phyloP scores from a whole-genome alignment of 163 green algal species.

The Scenedesmus sp. region DNA sequence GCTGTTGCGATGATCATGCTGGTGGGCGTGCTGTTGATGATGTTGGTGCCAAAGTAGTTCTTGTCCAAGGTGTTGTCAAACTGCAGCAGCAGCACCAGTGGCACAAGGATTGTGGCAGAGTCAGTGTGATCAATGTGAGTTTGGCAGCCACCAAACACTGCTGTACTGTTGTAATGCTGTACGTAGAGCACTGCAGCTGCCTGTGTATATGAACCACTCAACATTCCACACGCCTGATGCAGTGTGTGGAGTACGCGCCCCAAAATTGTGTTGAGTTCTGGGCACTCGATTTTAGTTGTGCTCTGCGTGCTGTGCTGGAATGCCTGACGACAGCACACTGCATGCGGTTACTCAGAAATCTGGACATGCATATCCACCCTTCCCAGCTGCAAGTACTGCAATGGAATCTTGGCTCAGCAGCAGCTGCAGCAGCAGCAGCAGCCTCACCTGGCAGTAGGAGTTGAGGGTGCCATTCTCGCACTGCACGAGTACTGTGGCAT shows the following conservation, averaged over 20 bases:
- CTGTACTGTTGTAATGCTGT: not conserved
- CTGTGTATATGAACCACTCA: too few relatives aligned
- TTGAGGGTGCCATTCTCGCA: conserved; percentile 44
- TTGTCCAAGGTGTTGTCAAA: conserved; percentile 48
- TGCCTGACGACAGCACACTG: too few relatives aligned
- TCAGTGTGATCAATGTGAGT: not conserved
- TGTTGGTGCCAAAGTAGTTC: conserved; percentile 50
- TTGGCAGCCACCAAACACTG: not conserved
- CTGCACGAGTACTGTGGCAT: conserved; percentile 28
- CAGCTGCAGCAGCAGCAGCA: not conserved
- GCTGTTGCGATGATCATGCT: conserved; percentile 42
- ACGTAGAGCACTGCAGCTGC: not conserved
- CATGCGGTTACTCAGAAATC: too few relatives aligned
- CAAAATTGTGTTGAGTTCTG: too few relatives aligned
- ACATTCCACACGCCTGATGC: too few relatives aligned
- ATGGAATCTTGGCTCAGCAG: not conserved
- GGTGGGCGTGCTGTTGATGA: conserved; percentile 52
- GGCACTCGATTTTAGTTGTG: too few relatives aligned
- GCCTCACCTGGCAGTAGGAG: conserved; percentile 39
- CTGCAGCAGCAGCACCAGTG: not conserved
- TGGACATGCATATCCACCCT: too few relatives aligned
- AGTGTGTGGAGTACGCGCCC: not conserved
- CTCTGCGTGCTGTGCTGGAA: too few relatives aligned
- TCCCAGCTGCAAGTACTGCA: too few relatives aligned
- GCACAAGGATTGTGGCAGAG: not conserved